Evolutionary conservation across 208 protist species (phyloP).

Genomic region (Trypanosoma grayi): DNA sequence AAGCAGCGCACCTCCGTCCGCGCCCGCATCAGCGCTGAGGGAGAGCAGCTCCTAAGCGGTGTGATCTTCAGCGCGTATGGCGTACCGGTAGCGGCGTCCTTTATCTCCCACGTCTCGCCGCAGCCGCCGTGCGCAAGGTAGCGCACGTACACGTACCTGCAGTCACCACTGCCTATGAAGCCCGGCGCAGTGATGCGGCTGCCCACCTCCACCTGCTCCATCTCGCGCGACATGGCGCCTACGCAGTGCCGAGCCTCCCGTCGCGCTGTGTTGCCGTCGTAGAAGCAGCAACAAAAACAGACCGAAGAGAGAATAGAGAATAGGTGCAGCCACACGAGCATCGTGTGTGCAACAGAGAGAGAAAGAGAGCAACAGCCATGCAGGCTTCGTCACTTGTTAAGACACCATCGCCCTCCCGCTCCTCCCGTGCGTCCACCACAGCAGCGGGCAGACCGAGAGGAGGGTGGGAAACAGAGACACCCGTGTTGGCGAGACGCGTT

Average conservation of each 20-base stretch:
- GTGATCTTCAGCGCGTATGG: slow-evolving; percentile 32
- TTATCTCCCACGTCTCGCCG: slow-evolving; percentile 27
- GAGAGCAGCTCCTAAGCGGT: background rate
- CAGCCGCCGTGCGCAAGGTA: slow-evolving; percentile 32
- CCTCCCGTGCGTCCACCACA: too few relatives aligned
- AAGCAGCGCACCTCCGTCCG: slow-evolving; percentile 39
- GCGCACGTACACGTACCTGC: slow-evolving; percentile 28
- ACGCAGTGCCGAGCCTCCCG: too few relatives aligned
- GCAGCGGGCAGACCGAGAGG: too few relatives aligned
- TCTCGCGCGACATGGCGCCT: slow-evolving; percentile 2
- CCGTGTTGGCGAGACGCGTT: too few relatives aligned
- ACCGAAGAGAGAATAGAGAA: slow-evolving; percentile 1
- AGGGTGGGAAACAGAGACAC: too few relatives aligned
- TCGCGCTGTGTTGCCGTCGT: too few relatives aligned
- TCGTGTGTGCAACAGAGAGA: too few relatives aligned
- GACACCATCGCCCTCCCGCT: too few relatives aligned
- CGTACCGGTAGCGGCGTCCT: slow-evolving; percentile 14
- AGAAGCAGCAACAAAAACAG: slow-evolving; percentile 1
- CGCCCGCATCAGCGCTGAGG: slow-evolving; percentile 13
- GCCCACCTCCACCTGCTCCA: background rate
- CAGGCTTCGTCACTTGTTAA: too few relatives aligned
- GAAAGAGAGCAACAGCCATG: too few relatives aligned
- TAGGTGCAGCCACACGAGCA: background rate
- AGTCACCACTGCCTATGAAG: slow-evolving; percentile 2
- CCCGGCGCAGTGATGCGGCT: slow-evolving; percentile 12